Base-by-base conservation (phyloP, 2,329 filamentous ascomycete genomes). In the Nothophoma quercina region DNA sequence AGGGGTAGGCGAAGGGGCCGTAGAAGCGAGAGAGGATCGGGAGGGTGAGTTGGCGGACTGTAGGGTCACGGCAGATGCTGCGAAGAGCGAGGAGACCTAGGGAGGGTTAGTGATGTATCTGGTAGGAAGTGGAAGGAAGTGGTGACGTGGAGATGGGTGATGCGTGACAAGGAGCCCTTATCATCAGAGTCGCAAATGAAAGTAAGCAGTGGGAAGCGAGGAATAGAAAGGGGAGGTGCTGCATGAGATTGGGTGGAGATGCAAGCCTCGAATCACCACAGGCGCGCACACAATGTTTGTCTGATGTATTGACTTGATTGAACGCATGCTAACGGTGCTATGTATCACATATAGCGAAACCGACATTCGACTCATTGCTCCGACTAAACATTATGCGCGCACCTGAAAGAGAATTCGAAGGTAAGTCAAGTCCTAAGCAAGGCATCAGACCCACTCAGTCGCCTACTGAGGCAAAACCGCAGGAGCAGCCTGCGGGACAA, bases 21-120 rank as follows among this genome's bases (percentile, higher is more conserved):
- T 71, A 71, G 66, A 74, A 75, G 29, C 55, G 53, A 38, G 48
- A 41, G 2, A 76, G 46, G 15, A 75, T 67, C 7, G 72, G 68
- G 13, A 76, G 65, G 38, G 75, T 70, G 45, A 77, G 62, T 40
- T 75, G 75, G 41, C 70, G 69, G 59, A 76, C 66, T 32, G 65
- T 63, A 18, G 67, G 62, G 49, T 70, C 62, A 12, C 62, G 48
- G 59, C 73, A 77, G 19, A 78, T 65, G 16, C 60, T 46, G 23
- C 60, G 61, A 28, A 65, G 59, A n/a, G 60, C 40, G 12, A 67
- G 67, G 36, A 63, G 61, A 1, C 55, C 57, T 60, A 58, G 26
- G 13, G n/a, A 25, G 16, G 5, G 35, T 53, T 29, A 34, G 34
- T 41, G n/a, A 12, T 25, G 13, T 12, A 35, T 34, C 25, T 29